A percentile compares a stretch with the other conserved stretches of the same genome.
phyloP scores from a whole-genome alignment of 2,329 filamentous ascomycete genomes.

The Exophiala dermatitidis region DNA sequence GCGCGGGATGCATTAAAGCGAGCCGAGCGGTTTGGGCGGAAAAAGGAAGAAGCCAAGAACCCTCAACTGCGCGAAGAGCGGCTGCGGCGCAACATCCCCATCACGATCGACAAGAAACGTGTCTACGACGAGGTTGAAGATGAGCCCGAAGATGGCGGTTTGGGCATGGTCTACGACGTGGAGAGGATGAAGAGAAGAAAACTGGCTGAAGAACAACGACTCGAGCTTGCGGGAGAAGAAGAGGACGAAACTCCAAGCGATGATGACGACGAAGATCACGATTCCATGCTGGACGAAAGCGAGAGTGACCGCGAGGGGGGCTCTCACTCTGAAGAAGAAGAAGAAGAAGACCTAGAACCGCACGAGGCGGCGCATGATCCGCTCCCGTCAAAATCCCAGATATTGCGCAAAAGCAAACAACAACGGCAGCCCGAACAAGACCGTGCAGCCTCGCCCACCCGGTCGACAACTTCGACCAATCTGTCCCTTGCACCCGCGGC shows the following conservation, averaged over 20 bases:
- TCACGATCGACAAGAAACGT: slow-evolving; percentile 79
- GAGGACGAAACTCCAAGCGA: slow-evolving; percentile 33
- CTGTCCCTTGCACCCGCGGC: slow-evolving; percentile 55
- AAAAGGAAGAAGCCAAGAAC: slow-evolving; percentile 78
- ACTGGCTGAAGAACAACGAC: slow-evolving; percentile 39
- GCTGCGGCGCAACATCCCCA: slow-evolving; percentile 68
- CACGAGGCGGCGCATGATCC: slow-evolving; percentile 14
- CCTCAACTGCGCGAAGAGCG: slow-evolving; percentile 67
- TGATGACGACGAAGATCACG: slow-evolving; percentile 52
- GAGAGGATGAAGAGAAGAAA: slow-evolving; percentile 44
- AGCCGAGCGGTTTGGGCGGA: slow-evolving; percentile 67
- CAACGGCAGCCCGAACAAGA: slow-evolving; percentile 34
- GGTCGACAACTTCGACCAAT: slow-evolving; percentile 52
- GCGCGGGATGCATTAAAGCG: slow-evolving; percentile 65
- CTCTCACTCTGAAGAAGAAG: neutral
- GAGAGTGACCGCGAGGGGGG: slow-evolving; percentile 27
- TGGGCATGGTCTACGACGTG: slow-evolving; percentile 44
- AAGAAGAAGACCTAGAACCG: slow-evolving; percentile 20
- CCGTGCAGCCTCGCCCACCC: slow-evolving; percentile 49
- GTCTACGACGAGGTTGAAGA: slow-evolving; percentile 73
- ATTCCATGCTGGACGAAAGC: slow-evolving; percentile 70
- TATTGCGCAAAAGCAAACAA: slow-evolving; percentile 27
- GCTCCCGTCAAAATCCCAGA: slow-evolving; percentile 22
- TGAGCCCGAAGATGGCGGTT: slow-evolving; percentile 39
- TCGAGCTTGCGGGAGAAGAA: slow-evolving; percentile 11